A percentile compares a stretch with the other conserved stretches of the same genome.
Conservation (phyloP, 2,329 filamentous ascomycete genomes). For the Hypoxylon sp. region DNA sequence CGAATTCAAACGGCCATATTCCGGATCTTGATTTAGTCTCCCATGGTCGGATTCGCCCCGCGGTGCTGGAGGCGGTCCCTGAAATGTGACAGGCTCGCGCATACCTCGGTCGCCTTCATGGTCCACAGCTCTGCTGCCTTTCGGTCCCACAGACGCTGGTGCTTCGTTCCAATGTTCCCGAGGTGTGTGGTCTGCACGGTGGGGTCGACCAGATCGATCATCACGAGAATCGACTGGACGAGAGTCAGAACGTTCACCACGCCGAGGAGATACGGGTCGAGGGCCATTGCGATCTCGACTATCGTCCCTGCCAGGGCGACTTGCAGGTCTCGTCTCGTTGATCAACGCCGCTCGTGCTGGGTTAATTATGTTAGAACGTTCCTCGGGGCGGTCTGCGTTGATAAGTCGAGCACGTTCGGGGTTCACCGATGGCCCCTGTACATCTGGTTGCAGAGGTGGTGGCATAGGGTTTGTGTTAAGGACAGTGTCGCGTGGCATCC, state of each 20-base stretch:
- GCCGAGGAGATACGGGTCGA: conserved; percentile 62
- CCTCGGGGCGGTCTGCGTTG: conserved; percentile 51
- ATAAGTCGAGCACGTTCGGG: conserved; percentile 66
- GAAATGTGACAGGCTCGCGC: conserved; percentile 57
- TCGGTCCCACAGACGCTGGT: conserved; percentile 42
- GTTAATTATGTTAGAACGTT: conserved; percentile 58
- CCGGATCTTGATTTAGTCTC: conserved; percentile 66
- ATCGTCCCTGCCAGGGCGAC: conserved; percentile 58
- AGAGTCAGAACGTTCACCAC: conserved; percentile 54
- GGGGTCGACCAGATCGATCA: conserved; percentile 60
- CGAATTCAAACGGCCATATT: conserved; percentile 71
- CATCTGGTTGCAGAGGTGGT: conserved; percentile 46
- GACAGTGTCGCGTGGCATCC: conserved; percentile 45
- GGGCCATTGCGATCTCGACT: conserved; percentile 56
- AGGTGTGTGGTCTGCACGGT: conserved; percentile 52
- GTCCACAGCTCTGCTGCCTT: conserved; percentile 51
- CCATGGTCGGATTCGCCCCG: conserved; percentile 64
- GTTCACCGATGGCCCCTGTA: conserved; percentile 64
- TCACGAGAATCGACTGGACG: conserved; percentile 59
- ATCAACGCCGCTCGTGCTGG: conserved; percentile 62
- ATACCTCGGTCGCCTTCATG: conserved; percentile 55
- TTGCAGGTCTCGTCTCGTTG: conserved; percentile 54
- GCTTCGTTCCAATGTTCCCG: conserved; percentile 51
- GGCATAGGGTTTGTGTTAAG: conserved; percentile 49
- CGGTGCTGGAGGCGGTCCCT: conserved; percentile 49